Evolutionary conservation across 345 rosid genomes (phyloP).

Genomic region (Salix brachista): DNA sequence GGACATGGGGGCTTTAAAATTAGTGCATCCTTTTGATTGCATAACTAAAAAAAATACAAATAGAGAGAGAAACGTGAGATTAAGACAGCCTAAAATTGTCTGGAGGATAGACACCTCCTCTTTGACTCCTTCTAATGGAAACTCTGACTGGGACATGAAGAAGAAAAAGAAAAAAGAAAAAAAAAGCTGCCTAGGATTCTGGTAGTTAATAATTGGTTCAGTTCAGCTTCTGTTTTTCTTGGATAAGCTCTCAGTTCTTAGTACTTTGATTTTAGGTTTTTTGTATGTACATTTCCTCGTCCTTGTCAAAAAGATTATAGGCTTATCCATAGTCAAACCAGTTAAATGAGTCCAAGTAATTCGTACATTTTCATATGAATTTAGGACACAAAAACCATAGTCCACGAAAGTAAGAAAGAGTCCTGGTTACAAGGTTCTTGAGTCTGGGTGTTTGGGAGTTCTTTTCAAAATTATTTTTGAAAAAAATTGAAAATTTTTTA

Average conservation of each 20-base stretch:
- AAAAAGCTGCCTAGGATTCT: neutral
- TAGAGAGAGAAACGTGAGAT: neutral
- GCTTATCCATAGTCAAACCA: too few relatives aligned
- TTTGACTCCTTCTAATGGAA: neutral
- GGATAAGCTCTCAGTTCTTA: neutral
- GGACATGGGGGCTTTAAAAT: neutral
- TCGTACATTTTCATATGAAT: too few relatives aligned
- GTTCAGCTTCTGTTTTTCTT: neutral
- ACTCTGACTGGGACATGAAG: neutral
- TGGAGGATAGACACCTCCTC: neutral
- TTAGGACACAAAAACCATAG: too few relatives aligned
- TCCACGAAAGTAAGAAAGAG: too few relatives aligned
- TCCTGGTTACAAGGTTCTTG: too few relatives aligned
- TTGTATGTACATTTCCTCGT: neutral
- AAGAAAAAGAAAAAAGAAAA: neutral
- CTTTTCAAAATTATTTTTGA: too few relatives aligned
- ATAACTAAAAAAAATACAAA: neutral
- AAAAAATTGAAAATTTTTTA: too few relatives aligned
- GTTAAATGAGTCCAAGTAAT: too few relatives aligned
- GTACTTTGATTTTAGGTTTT: neutral
- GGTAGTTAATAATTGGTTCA: neutral
- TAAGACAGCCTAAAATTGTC: neutral
- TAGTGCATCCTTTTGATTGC: neutral
- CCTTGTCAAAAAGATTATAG: neutral
- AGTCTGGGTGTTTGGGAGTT: too few relatives aligned